Percentiles rank a stretch among this genome's conserved stretches.
Conservation (phyloP, 2,329 filamentous ascomycete genomes). For the Colletotrichum brevisporum region DNA sequence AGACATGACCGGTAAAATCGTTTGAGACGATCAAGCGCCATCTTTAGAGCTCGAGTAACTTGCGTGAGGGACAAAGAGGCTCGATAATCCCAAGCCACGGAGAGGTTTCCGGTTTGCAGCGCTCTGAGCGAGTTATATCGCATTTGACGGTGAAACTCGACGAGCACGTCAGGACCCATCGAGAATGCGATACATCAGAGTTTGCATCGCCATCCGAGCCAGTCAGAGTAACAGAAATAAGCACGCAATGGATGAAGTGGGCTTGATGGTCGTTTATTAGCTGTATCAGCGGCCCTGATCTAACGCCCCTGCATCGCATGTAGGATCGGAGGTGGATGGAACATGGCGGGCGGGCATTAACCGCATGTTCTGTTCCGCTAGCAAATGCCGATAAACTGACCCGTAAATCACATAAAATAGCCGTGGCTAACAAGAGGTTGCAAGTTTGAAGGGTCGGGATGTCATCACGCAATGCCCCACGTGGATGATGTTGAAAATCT, state of each 20-base stretch:
- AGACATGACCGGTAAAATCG: conserved; percentile 29
- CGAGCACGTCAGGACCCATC: conserved; percentile 35
- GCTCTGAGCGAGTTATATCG: neutral
- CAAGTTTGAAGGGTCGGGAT: neutral
- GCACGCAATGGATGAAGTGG: conserved; percentile 25
- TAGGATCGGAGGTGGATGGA: conserved; percentile 26
- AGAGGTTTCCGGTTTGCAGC: neutral
- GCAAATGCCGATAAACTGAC: neutral
- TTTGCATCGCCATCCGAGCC: neutral
- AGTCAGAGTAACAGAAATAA: neutral
- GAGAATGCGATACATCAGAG: conserved; percentile 21
- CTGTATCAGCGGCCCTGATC: neutral
- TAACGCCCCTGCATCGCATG: neutral
- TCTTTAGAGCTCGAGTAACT: neutral
- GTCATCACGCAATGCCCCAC: conserved; percentile 36
- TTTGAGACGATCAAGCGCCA: conserved; percentile 4
- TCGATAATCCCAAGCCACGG: neutral
- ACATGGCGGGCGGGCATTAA: conserved; percentile 11
- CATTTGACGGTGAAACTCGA: neutral
- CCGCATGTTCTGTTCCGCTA: conserved; percentile 8
- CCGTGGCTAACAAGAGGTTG: conserved; percentile 2
- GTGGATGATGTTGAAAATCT: conserved; percentile 23
- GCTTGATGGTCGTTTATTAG: neutral
- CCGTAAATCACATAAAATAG: neutral
- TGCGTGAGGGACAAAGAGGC: neutral